Conservation (phyloP, 352 stramenopile species). For the Pythium dissotocum region DNA sequence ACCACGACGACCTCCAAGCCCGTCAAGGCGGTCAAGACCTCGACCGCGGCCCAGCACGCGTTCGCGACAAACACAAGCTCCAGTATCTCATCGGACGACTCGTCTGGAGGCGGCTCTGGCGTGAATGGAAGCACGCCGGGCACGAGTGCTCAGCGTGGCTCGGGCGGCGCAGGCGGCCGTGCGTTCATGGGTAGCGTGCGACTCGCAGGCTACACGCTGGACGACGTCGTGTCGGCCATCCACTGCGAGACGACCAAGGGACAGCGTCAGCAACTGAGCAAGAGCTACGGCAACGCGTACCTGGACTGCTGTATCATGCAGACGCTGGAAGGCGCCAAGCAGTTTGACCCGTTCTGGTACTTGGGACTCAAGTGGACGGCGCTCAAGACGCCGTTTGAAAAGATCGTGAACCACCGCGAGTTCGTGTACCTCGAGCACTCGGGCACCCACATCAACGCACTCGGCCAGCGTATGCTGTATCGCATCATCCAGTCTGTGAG, state of each 20-base stretch:
- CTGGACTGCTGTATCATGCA: constrained; percentile 67
- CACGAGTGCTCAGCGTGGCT: constrained; percentile 1
- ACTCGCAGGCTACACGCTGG: constrained; percentile 47
- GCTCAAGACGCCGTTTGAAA: constrained; percentile 60
- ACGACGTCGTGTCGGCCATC: constrained; percentile 62
- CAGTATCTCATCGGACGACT: constrained; percentile 17
- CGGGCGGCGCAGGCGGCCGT: constrained; percentile 14
- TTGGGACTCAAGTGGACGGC: constrained; percentile 74
- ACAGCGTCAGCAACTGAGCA: constrained; percentile 40
- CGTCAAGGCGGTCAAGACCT: constrained; percentile 22
- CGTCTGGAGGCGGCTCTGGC: constrained; percentile 1
- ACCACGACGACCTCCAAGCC: constrained; percentile 35
- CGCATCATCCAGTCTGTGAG: constrained; percentile 65
- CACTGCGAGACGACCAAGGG: constrained; percentile 63
- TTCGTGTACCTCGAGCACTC: constrained; percentile 74
- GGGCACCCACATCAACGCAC: constrained; percentile 53
- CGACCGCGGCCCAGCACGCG: background rate
- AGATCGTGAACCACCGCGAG: constrained; percentile 61
- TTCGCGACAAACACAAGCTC: background rate
- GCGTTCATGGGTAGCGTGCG: constrained; percentile 61
- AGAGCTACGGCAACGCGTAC: constrained; percentile 51
- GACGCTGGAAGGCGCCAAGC: constrained; percentile 60
- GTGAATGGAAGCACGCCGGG: background rate
- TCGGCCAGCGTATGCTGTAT: constrained; percentile 60
- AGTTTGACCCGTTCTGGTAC: constrained; percentile 76